Base-by-base conservation (phyloP, 495 filamentous ascomycete genomes). In the Penicillium chermesinum region DNA sequence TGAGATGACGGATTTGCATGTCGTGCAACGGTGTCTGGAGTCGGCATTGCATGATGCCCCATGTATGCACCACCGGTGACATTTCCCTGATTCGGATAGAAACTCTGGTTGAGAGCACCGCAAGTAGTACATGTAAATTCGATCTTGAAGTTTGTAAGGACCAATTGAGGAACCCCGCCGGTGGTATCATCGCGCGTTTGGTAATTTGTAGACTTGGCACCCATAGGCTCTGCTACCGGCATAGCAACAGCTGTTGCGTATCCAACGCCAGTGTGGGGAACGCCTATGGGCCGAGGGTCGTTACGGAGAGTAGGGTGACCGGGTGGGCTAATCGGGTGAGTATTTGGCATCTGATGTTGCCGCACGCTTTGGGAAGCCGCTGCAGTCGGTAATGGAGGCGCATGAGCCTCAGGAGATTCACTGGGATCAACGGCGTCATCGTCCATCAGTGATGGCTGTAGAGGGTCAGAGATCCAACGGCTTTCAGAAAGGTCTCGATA, bases 51-150 rank as follows among this genome's bases (percentile, higher is more conserved):
- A 17, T 62, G 63, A 25, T 61, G 61, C 32, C 53, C 17, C 39
- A 74, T 53, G 35, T 69, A 72, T 33, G 44, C 54, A 18, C 49
- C 53, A 15, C 64, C 60, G 1, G 67, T 65, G 27, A 71, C 62
- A 41, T 72, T 67, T 7, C 71, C 69, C 33, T 72, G 67, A 17
- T 71, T 71, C 7, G 69, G 69, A 25, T 72, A 69, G 44, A 72
- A 74, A 48, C 71, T 69, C 40, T 74, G 69, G 41, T 74, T 74
- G 16, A 72, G 42, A 21, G 66, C 53, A n/a, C 71, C 71, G 27
- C 71, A 74, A 0, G 63, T 67, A 0, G 67, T 71, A 35, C 69
- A 74, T 6, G 69, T 70, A 18, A 74, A 74, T 18, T 72, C 69
- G 32, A 74, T 72, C 47, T 74, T 74, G 50, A 74, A 74, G 37